phyloP scores from a whole-genome alignment of 1,139 yeast species.

The Candida neerlandica region DNA sequence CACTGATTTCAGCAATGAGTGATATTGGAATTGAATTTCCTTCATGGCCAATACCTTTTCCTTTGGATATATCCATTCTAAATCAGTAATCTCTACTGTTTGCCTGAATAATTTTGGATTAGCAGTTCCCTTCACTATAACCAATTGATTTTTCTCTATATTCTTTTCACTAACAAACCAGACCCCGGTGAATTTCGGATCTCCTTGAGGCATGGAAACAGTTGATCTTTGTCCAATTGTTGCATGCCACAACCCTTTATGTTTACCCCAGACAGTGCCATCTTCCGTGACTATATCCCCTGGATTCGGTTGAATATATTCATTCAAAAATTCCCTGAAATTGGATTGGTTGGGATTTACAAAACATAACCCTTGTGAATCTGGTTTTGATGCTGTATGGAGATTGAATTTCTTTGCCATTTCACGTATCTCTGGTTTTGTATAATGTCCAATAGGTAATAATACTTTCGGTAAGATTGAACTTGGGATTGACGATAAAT shows the following conservation, averaged over 20 bases:
- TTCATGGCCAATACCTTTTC: constrained; percentile 18
- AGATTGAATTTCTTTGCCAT: constrained; percentile 59
- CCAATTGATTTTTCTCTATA: constrained; percentile 63
- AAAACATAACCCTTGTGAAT: constrained; percentile 94
- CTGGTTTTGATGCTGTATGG: constrained; percentile 72
- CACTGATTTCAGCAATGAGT: constrained; percentile 68
- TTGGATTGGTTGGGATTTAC: constrained; percentile 67
- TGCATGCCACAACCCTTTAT: constrained; percentile 88
- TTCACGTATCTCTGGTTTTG: constrained; percentile 73
- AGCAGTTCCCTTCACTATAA: constrained; percentile 76
- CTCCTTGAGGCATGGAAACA: constrained; percentile 83
- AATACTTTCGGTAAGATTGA: constrained; percentile 51
- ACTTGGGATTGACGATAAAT: constrained; percentile 67
- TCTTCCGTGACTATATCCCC: constrained; percentile 78
- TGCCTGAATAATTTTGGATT: constrained; percentile 58
- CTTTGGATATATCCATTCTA: constrained; percentile 51
- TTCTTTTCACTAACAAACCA: constrained; percentile 87
- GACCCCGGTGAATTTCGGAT: constrained; percentile 69
- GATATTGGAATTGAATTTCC: constrained; percentile 55
- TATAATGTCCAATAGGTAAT: constrained; percentile 78
- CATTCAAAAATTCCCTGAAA: constrained; percentile 74
- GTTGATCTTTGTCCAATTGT: constrained; percentile 90
- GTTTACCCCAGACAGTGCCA: constrained; percentile 78
- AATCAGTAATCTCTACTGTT: constrained; percentile 43
- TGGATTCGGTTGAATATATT: constrained; percentile 70